Conservation (phyloP, 768 basidiomycete genomes). For the Trametes cingulata region DNA sequence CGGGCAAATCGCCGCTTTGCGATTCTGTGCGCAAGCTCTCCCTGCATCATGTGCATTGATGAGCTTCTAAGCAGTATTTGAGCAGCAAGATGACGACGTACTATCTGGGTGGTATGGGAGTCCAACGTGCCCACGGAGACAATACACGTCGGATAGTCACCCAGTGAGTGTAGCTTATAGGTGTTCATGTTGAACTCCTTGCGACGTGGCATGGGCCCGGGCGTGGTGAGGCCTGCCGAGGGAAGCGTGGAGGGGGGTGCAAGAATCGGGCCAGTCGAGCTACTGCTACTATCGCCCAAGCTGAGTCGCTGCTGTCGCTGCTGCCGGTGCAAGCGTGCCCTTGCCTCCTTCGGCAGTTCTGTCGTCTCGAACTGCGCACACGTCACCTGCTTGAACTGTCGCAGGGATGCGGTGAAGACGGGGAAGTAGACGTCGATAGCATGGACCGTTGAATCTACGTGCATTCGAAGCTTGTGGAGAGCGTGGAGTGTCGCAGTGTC, state of each 20-base stretch:
- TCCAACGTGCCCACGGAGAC: conserved; percentile 25
- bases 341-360: conserved; percentile 41
- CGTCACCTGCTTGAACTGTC: conserved; percentile 28
- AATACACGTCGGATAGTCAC: conserved; percentile 21
- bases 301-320: not conserved
- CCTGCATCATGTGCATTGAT: not conserved
- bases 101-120: conserved; percentile 26
- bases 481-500: not conserved
- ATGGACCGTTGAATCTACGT: not conserved
- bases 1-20: not conserved
- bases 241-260: too few relatives aligned
- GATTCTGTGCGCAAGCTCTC: not conserved
- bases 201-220: not conserved
- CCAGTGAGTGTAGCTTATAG: conserved; percentile 31
- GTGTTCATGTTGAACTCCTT: conserved; percentile 24
- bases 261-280: too few relatives aligned
- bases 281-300: not conserved
- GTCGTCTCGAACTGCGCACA: conserved; percentile 31
- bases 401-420: conserved; percentile 22
- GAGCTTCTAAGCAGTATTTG: not conserved
- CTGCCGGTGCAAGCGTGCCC: conserved; percentile 20
- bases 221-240: too few relatives aligned
- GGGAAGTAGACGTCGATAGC: not conserved
- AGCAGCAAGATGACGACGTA: conserved; percentile 12
- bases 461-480: not conserved